phyloP scores from a whole-genome alignment of 179 eudicot species.

The Silene noctiflora region DNA sequence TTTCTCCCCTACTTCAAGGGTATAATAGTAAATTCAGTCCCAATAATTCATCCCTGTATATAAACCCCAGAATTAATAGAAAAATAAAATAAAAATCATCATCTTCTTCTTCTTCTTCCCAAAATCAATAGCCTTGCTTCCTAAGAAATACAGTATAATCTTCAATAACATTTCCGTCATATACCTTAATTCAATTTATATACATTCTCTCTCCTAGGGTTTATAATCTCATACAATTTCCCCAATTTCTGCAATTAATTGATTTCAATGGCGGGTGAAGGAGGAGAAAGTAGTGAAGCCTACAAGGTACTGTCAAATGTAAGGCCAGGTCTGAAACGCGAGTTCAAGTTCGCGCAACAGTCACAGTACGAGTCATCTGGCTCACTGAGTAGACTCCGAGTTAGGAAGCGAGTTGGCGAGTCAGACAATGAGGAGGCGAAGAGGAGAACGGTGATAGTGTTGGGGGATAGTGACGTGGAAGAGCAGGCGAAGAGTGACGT shows the following conservation, averaged over 20 bases:
- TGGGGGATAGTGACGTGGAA: conserved; percentile 17
- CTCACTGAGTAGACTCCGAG: conserved; percentile 37
- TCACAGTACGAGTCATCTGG: conserved; percentile 40
- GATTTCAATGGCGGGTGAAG: conserved; percentile 36
- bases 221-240: neutral
- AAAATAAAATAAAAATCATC: neutral
- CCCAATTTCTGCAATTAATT: neutral
- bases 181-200: neutral
- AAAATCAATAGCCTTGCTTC: neutral
- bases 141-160: neutral
- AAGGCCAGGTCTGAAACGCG: conserved; percentile 45
- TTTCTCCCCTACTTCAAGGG: neutral
- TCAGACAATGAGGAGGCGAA: conserved; percentile 4
- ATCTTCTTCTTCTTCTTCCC: neutral
- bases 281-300: conserved; percentile 22
- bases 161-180: neutral
- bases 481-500: conserved; percentile 43
- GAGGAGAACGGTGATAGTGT: too few relatives aligned
- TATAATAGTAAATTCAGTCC: neutral
- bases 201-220: conserved; percentile 11
- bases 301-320: conserved; percentile 40
- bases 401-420: conserved; percentile 25
- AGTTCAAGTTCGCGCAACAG: conserved; percentile 44
- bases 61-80: neutral
- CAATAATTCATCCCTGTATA: neutral